phyloP scores from a whole-genome alignment of 1,139 yeast genomes.

The Yarrowia galli region DNA sequence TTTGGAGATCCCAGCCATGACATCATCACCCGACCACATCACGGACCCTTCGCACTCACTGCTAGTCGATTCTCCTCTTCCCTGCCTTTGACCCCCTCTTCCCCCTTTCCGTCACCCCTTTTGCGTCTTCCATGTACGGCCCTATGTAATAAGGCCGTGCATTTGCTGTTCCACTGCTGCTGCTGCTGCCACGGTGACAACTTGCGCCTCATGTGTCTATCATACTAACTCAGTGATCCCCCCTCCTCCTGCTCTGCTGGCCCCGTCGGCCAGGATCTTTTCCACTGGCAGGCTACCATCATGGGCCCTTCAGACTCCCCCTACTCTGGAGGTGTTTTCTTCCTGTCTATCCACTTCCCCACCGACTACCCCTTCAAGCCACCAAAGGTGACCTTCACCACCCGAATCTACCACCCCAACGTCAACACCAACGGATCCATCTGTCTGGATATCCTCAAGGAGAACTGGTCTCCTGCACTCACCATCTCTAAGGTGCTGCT shows the following conservation, averaged over 20 bases:
- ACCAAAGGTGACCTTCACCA: constrained; percentile 89
- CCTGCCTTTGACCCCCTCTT: too few species aligned
- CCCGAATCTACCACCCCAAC: constrained; percentile 90
- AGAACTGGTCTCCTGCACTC: constrained; percentile 91
- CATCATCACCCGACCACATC: too few species aligned
- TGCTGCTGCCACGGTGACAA: too few species aligned
- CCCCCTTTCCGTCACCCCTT: too few species aligned
- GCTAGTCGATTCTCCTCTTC: too few species aligned
- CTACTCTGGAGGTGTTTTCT: constrained; percentile 91
- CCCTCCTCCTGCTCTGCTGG: constrained; percentile 99
- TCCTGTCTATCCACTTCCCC: constrained; percentile 90
- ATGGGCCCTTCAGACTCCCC: constrained; percentile 97
- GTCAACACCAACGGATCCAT: constrained; percentile 88
- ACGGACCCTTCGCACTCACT: too few species aligned
- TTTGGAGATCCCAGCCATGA: too few species aligned
- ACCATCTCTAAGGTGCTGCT: constrained; percentile 88
- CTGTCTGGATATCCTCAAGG: constrained; percentile 83
- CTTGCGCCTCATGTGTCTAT: background rate
- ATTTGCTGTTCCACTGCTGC: background rate
- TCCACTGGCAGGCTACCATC: constrained; percentile 97
- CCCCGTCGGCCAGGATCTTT: constrained; percentile 95
- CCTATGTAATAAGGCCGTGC: background rate
- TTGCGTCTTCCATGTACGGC: too few species aligned
- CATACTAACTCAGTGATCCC: constrained; percentile 72
- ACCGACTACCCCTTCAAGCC: constrained; percentile 96